A percentile compares a stretch with the other conserved stretches of the same genome.
Conservation (phyloP, 805 yeast genomes). For the Saturnispora zaruensis region DNA sequence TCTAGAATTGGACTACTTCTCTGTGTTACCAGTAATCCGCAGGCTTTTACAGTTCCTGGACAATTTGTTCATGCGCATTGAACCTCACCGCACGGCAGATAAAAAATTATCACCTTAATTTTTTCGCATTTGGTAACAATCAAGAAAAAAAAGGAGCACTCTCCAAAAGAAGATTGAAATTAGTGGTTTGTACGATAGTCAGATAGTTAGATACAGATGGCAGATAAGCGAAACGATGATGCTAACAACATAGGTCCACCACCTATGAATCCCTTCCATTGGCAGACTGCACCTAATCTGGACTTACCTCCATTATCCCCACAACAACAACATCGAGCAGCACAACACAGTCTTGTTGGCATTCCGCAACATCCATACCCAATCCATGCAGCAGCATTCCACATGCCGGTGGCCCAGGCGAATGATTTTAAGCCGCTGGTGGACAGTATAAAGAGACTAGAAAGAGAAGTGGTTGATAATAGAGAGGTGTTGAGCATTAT, state of each 20-base stretch:
- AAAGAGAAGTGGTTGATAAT: constrained; percentile 3
- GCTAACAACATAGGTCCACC: neutral
- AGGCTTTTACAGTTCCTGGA: neutral
- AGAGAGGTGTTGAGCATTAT: neutral
- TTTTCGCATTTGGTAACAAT: neutral
- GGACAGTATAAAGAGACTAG: constrained; percentile 1
- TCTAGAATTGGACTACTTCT: neutral
- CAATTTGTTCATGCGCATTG: neutral
- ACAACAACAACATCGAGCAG: constrained; percentile 1
- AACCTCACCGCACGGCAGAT: neutral
- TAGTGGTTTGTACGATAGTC: neutral
- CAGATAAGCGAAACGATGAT: neutral
- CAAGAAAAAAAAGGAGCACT: neutral
- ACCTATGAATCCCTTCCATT: neutral
- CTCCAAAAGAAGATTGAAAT: neutral
- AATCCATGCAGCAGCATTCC: neutral
- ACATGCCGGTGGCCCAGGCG: constrained; percentile 1
- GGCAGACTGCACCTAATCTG: constrained; percentile 5
- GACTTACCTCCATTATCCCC: constrained; percentile 1
- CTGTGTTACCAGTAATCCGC: neutral
- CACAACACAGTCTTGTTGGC: constrained; percentile 1
- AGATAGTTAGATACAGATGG: neutral
- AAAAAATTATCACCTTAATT: neutral
- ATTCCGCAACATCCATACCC: constrained; percentile 2
- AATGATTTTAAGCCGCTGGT: constrained; percentile 1